Evolutionary conservation across 2,329 filamentous ascomycete species (phyloP).

Genomic region (Metarhizium robertsii): DNA sequence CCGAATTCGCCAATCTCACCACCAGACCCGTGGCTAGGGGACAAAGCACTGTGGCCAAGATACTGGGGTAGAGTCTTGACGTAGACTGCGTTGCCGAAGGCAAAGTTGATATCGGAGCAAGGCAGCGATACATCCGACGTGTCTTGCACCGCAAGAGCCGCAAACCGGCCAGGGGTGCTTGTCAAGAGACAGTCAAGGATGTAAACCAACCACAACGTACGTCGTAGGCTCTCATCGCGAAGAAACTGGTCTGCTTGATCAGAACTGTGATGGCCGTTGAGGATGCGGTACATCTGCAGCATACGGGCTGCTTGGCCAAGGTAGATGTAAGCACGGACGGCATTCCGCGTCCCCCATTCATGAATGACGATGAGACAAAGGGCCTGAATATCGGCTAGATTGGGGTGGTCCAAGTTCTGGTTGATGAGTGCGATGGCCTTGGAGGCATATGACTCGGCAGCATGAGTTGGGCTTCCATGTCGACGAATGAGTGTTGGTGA

Average conservation of each 20-base stretch:
- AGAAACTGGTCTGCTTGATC: slow-evolving; percentile 49
- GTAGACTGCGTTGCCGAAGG: slow-evolving; percentile 50
- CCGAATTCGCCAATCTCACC: slow-evolving; percentile 52
- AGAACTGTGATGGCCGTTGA: slow-evolving; percentile 43
- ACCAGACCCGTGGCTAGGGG: slow-evolving; percentile 28
- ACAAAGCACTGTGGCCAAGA: slow-evolving; percentile 23
- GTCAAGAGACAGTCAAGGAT: slow-evolving; percentile 54
- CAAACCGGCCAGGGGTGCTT: slow-evolving; percentile 50
- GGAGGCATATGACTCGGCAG: slow-evolving; percentile 49
- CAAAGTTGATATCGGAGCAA: slow-evolving; percentile 53
- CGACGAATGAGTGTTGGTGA: slow-evolving; percentile 48
- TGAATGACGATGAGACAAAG: slow-evolving; percentile 53
- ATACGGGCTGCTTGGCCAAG: slow-evolving; percentile 54
- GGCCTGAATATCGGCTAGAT: slow-evolving; percentile 51
- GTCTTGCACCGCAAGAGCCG: slow-evolving; percentile 45
- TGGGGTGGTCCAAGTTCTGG: slow-evolving; percentile 49
- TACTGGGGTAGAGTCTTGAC: slow-evolving; percentile 45
- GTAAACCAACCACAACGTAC: slow-evolving; percentile 53
- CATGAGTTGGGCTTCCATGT: slow-evolving; percentile 45
- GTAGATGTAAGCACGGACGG: slow-evolving; percentile 54
- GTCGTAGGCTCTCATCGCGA: slow-evolving; percentile 51
- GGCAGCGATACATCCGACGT: slow-evolving; percentile 47
- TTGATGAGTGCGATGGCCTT: slow-evolving; percentile 50
- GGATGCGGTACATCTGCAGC: slow-evolving; percentile 54
- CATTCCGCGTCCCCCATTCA: slow-evolving; percentile 53